Evolutionary conservation across 2,329 filamentous ascomycete genomes (phyloP), one percentile per base, ranked within the genome.

Genomic region (Chalara sp.): DNA sequence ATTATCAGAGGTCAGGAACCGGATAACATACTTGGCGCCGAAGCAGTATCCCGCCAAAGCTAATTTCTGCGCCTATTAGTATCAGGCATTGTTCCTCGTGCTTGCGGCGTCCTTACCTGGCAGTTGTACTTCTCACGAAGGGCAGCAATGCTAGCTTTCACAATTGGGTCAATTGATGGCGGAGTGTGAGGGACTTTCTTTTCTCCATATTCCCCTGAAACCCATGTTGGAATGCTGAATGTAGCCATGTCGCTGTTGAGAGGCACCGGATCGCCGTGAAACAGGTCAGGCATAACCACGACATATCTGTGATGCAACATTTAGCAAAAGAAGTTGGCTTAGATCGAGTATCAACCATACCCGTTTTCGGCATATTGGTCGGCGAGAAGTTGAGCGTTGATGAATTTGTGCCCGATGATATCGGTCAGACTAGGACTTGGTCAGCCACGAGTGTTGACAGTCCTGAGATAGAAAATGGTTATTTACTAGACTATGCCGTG

Each of bases 291-390:
- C 58, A 89, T 74, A 46, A 87, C 4, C 10, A 41, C 71, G 50
- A 46, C 30, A 21, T 53, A 53, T 39, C 35, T 39, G 35, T 39
- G 35, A 39, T 39, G 35, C 10, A 39, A 10, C 10, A 39, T 39
- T 39, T 13, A 39, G 35, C 35, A 10, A 39, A 39, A 21, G 21
- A 39, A 39, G 35, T 3, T 13, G 10, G 13, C 10, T 39, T 39
- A 10, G 3, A 13, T 11, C 35, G 10, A 39, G 35, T 13, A 39
- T 10, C 13, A 13, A 3, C 2, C 13, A 13, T 39, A 39, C 59
- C 84, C 86, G 63, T 83, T 83, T 59, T 78, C 77, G 53, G 86
- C 86, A 65, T 79, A 85, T 61, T 85, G 78, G 71, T 89, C 86
- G 56, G 86, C 86, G 58, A 88, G 76, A 53, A 84, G 71, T 68